Evolutionary conservation across 768 basidiomycete genomes (phyloP).

Genomic region (Collybiopsis confluens): DNA sequence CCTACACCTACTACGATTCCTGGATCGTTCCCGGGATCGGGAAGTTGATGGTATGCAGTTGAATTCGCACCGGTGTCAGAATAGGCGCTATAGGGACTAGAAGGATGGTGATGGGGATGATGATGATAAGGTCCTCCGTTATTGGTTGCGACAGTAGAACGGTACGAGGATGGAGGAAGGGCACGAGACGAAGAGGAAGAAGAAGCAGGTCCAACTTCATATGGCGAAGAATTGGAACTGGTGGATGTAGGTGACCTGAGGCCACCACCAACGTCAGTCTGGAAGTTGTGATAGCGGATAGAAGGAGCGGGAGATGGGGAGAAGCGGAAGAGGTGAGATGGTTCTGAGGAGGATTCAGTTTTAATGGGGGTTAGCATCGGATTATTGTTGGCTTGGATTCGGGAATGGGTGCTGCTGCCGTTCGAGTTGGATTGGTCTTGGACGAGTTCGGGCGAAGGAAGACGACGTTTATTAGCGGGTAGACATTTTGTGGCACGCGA

Average conservation of each 20-base stretch:
- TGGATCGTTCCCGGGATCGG: too few species aligned
- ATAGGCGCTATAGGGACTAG: conserved; percentile 26
- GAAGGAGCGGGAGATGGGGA: conserved; percentile 57
- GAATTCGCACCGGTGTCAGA: conserved; percentile 32
- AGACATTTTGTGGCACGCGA: conserved; percentile 73
- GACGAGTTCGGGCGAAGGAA: conserved; percentile 11
- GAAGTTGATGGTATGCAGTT: too few species aligned
- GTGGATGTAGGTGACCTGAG: conserved; percentile 24
- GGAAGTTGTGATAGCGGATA: conserved; percentile 50
- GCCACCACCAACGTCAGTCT: conserved; percentile 42
- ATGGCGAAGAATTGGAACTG: conserved; percentile 27
- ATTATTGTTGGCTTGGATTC: too few species aligned
- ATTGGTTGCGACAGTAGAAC: too few species aligned
- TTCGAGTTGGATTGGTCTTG: conserved; percentile 8
- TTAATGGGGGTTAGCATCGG: conserved; percentile 47
- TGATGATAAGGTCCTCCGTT: conserved; percentile 8
- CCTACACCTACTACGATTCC: too few species aligned
- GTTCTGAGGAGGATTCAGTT: conserved; percentile 54
- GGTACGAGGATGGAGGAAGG: too few species aligned
- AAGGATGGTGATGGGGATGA: conserved; percentile 11
- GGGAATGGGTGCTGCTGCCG: too few species aligned
- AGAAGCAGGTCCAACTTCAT: too few species aligned
- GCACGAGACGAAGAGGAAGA: conserved; percentile 5
- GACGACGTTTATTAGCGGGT: conserved; percentile 37
- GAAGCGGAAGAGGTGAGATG: conserved; percentile 62